Base-by-base conservation (phyloP, 2,329 filamentous ascomycete genomes). In the Ascochyta viciae-villosae region DNA sequence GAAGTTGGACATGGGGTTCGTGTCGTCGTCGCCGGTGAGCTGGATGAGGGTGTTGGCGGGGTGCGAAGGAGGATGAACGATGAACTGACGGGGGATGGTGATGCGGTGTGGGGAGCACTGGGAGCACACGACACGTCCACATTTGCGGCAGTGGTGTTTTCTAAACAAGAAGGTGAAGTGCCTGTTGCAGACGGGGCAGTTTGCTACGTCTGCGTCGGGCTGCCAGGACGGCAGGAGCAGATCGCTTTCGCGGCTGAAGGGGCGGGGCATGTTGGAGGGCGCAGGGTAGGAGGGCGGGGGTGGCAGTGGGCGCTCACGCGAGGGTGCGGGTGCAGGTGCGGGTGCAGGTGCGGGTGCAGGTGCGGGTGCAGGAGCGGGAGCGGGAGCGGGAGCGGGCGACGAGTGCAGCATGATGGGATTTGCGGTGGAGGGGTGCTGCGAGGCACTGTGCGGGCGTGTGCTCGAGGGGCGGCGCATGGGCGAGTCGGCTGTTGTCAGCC, bases 71-170 rank as follows among this genome's bases (percentile, higher is more conserved):
- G 91, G 90, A 43, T 89, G 89, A 24, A 97, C 92, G 62, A 98
- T 96, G 74, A 91, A 98, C 71, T 95, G 91, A 62, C 93, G 86
- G 1, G 94, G 94, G 61, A 98, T 97, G 3, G 91, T 96, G 71
- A 98, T 98, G 58, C 92, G 87, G 75, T 98, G 94, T 3, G 94
- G 94, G 3, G 94, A 97, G 78, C 94, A 98, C 19, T 87, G 83
- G 54, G 88, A 87, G 76, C 94, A 98, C 23, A 98, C 94, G 8
- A 98, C 93, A 58, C 92, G 83, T 41, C 94, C 94, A 73, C 94
- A 98, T 84, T 96, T 97, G 64, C 88, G 90, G 82, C 94, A 98
- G 73, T 98, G 94, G 77, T 98, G 94, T 73, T 96, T 96, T 60
- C 94, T 84, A 71, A 91, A 88, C 78, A 92, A 91, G 65, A 96